Evolutionary conservation across 2,329 filamentous ascomycete species (phyloP).

Genomic region (Venturia oleaginea): DNA sequence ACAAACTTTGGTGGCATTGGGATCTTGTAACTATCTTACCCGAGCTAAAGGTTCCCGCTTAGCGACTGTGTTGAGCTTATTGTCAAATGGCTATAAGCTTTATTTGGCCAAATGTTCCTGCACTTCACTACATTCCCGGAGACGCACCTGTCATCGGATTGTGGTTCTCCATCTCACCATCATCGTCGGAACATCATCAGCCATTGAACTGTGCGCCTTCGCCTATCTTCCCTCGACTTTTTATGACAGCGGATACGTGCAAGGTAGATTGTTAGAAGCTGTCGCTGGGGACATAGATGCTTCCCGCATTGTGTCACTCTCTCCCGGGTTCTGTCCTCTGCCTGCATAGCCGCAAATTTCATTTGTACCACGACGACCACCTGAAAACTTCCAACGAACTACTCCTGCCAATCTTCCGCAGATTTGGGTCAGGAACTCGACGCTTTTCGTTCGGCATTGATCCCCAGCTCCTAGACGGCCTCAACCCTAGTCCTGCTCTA

Average conservation of each 20-base stretch:
- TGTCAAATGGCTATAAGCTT: background rate
- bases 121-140: background rate
- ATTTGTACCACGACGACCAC: background rate
- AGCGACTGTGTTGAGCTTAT: background rate
- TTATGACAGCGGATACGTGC: background rate
- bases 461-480: background rate
- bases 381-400: background rate
- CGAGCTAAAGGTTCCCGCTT: no score
- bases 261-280: background rate
- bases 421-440: background rate
- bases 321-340: background rate
- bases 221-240: background rate
- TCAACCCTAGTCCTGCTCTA: background rate
- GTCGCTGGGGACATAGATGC: background rate
- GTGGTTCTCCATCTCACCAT: background rate
- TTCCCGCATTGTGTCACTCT: background rate
- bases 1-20: background rate
- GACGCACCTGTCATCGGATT: background rate
- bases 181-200: background rate
- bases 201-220: background rate
- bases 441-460: background rate
- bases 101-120: background rate
- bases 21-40: background rate
- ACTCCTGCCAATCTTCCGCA: background rate
- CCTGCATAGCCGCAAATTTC: background rate